phyloP scores from a whole-genome alignment of 306 rosid genomes.

The Castanopsis chinensis region DNA sequence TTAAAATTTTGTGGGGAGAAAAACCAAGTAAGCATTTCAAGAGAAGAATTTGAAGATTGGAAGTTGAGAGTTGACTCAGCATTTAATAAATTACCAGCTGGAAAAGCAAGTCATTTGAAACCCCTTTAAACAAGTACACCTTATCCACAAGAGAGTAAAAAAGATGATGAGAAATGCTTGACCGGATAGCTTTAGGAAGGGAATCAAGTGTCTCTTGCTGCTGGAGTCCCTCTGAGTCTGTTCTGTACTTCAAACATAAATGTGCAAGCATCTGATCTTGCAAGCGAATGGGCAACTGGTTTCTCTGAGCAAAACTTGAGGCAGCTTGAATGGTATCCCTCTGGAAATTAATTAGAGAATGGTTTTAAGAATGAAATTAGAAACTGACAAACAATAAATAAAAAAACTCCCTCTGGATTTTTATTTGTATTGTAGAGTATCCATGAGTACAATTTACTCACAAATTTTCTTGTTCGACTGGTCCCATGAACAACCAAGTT shows the following conservation, averaged over 20 bases:
- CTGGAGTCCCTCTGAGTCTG: slow-evolving; percentile 91
- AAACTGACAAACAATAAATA: neutral
- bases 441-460: slow-evolving; percentile 36
- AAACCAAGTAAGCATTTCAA: slow-evolving; percentile 6
- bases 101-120: slow-evolving; percentile 82
- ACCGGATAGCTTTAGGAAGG: slow-evolving; percentile 91
- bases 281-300: slow-evolving; percentile 69
- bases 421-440: neutral
- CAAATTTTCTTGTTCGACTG: slow-evolving; percentile 82
- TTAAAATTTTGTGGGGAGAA: slow-evolving; percentile 8
- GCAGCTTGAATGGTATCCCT: slow-evolving; percentile 97
- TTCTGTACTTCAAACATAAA: slow-evolving; percentile 84
- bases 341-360: slow-evolving; percentile 32
- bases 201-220: slow-evolving; percentile 93
- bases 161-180: slow-evolving; percentile 87
- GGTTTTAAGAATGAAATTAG: neutral
- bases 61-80: neutral
- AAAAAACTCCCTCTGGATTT: neutral
- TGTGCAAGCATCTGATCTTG: slow-evolving; percentile 98
- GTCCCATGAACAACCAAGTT: slow-evolving; percentile 94
- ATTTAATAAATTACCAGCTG: slow-evolving; percentile 65
- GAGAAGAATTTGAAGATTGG: slow-evolving; percentile 1
- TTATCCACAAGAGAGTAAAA: slow-evolving; percentile 71
- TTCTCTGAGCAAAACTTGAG: slow-evolving; percentile 87
- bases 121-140: slow-evolving; percentile 82